phyloP scores from a whole-genome alignment of 495 filamentous ascomycete species.

The Xylaria scruposa region DNA sequence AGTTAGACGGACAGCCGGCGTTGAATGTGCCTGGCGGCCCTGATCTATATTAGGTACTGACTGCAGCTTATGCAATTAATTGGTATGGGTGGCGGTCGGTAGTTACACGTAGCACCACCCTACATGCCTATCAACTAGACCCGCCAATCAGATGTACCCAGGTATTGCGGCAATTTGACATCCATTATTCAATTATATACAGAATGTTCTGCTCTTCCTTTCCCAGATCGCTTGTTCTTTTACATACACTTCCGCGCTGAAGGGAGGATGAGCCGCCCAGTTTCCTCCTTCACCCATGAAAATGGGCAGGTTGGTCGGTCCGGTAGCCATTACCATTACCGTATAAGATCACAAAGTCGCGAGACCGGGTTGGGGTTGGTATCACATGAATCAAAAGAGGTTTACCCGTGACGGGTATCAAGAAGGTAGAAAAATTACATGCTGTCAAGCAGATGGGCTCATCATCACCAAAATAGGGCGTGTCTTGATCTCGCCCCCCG shows the following conservation, averaged over 20 bases:
- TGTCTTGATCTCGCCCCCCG: background rate
- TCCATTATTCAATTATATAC: slow-evolving; percentile 26
- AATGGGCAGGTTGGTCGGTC: background rate
- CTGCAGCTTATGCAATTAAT: too few relatives aligned
- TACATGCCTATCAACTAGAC: background rate
- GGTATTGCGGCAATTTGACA: background rate
- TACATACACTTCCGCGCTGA: background rate
- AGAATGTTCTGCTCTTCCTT: slow-evolving; percentile 4
- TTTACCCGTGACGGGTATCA: background rate
- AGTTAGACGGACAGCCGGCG: too few relatives aligned
- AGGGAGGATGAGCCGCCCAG: background rate
- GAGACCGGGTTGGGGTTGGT: slow-evolving; percentile 14
- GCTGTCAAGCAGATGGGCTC: slow-evolving; percentile 29
- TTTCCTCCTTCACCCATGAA: background rate
- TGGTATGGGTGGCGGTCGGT: too few relatives aligned
- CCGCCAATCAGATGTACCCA: background rate
- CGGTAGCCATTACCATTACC: background rate
- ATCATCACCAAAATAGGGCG: background rate
- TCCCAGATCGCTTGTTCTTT: slow-evolving; percentile 13
- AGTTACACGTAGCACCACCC: too few relatives aligned
- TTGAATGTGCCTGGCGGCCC: too few relatives aligned
- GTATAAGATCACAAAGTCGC: slow-evolving; percentile 12
- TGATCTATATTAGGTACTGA: too few relatives aligned
- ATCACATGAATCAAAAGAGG: slow-evolving; percentile 8
- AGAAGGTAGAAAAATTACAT: slow-evolving; percentile 30